These are phyloP conservation scores for Tricholoma sp. DNA, from an alignment of 768 basidiomycete species.

Conservation along the genomic window DNA sequence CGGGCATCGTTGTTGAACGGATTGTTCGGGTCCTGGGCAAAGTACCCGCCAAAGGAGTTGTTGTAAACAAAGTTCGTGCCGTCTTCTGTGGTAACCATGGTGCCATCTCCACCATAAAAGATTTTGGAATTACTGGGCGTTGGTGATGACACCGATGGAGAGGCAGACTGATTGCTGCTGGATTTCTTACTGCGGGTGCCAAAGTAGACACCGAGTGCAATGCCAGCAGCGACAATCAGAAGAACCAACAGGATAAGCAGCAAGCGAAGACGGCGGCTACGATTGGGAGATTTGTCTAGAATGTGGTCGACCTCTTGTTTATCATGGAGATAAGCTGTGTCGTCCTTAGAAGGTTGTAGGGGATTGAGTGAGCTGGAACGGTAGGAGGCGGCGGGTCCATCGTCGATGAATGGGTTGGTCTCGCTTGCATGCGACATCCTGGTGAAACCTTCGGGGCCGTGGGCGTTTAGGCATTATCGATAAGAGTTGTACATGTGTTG, in stretches of 20 bases:
- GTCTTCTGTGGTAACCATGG: constrained; percentile 43
- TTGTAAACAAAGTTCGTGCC: constrained; percentile 58
- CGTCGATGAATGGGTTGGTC: no score
- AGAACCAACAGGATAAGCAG: not conserved
- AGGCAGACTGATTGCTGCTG: not conserved
- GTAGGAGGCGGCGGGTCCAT: not conserved
- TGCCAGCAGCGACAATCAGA: not conserved
- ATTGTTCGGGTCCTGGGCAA: constrained; percentile 42
- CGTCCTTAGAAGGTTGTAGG: not conserved
- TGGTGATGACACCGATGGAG: not conserved
- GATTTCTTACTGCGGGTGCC: not conserved
- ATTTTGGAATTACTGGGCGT: not conserved
- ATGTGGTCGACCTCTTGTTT: not conserved
- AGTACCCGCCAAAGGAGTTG: constrained; percentile 57
- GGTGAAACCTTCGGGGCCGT: no score
- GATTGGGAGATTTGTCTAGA: not conserved
- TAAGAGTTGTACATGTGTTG: no score
- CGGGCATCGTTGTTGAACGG: constrained; percentile 58
- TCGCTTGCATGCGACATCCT: no score
- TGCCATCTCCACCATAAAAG: constrained; percentile 50
- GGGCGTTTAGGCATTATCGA: no score
- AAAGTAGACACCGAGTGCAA: not conserved
- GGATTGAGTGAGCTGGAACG: not conserved
- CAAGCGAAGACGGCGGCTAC: not conserved
- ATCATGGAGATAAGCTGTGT: not conserved